phyloP scores from a whole-genome alignment of 345 rosid genomes.

The Adansonia digitata region DNA sequence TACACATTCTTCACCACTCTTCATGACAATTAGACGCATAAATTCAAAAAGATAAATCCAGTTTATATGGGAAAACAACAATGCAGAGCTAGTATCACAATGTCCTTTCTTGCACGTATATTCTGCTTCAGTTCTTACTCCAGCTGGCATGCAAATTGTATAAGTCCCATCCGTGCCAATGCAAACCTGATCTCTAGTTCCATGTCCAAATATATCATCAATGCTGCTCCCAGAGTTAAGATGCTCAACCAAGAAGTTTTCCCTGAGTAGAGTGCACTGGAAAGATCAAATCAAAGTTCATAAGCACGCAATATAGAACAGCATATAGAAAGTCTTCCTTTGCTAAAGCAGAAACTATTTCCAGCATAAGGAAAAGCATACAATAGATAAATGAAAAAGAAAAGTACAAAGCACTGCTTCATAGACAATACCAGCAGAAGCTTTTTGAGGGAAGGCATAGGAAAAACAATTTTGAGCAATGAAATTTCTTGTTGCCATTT shows the following conservation, averaged over 20 bases:
- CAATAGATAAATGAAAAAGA: neutral
- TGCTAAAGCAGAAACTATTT: neutral
- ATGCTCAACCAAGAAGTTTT: conserved; percentile 51
- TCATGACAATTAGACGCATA: conserved; percentile 45
- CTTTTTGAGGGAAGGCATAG: no score
- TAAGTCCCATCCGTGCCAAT: conserved; percentile 21
- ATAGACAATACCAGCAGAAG: neutral
- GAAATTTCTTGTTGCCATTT: neutral
- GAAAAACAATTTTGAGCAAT: neutral
- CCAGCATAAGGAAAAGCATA: neutral
- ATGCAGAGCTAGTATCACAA: conserved; percentile 18
- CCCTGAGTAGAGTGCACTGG: conserved; percentile 94
- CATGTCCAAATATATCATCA: conserved; percentile 29
- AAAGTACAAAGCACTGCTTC: neutral
- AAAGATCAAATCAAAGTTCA: conserved; percentile 87
- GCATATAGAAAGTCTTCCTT: neutral
- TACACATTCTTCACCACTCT: conserved; percentile 41
- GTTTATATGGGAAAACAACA: conserved; percentile 36
- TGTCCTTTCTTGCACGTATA: conserved; percentile 21
- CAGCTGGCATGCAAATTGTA: conserved; percentile 11
- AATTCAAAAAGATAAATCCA: conserved; percentile 56
- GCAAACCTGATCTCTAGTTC: conserved; percentile 16
- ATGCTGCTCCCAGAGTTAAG: conserved; percentile 21
- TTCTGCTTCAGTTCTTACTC: conserved; percentile 23
- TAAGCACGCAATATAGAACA: conserved; percentile 38